Evolutionary conservation across 495 filamentous ascomycete species (phyloP), one percentile per base, ranked within the genome.

Genomic region (Parmelia sp.): DNA sequence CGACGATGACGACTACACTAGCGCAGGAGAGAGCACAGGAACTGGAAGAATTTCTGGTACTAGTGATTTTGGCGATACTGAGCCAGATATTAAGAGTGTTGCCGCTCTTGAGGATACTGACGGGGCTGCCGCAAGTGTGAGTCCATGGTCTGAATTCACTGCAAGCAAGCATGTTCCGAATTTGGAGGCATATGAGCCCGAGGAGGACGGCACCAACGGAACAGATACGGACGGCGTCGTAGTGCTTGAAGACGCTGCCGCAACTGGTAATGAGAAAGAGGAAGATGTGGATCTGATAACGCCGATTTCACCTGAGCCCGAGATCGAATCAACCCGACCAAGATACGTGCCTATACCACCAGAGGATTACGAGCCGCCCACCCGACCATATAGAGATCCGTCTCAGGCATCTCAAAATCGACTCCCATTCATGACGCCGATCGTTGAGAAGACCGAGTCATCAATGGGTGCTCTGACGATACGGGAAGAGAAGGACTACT

Each of bases 341-440:
- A 77, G 76, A 57, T 88, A 83, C 65, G 72, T 88, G 23, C 85
- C 84, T 17, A 79, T 92, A 29, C 91, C 91, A 57, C 91, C 91
- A 6, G 90, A 95, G 70, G 89, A 92, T 70, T 96, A 90, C 69
- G 84, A 89, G 63, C 83, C 87, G 21, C 86, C 90, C 14, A 87
- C 78, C 37, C 80, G 85, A 11, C 87, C 88, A 40, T 96, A 88
- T 75, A 83, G 91, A 66, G 87, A 95, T 69, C 84, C 89, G 66
- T 80, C 79, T 3, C 82, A 90, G 68, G 79, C 86, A 60, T 88
- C 90, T 66, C 92, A 96, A 66, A 95, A 88, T 72, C 86, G 91
- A 58, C 79, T 97, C 11, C 94, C 92, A 42, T 97, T 96, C 74
- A 98, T 98, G 94, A 98, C 94, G 1, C 94, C 94, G 17, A 98